Evolutionary conservation across 192 early-diverging fungal genomes (phyloP).

Genomic region (Oehlia diaphana): DNA sequence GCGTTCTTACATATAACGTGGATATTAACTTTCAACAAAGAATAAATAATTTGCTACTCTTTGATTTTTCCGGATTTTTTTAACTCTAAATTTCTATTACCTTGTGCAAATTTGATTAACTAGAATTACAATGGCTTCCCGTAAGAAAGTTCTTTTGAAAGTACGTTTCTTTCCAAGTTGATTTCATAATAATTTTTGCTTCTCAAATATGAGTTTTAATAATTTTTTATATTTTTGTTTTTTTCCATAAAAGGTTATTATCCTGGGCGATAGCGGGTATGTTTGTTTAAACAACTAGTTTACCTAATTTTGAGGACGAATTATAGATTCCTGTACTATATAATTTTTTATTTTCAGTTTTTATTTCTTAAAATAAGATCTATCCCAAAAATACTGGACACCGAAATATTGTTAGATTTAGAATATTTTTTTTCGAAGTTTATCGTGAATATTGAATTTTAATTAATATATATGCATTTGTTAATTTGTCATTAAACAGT

Average conservation of each 20-base stretch:
- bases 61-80: background rate
- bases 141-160: constrained; percentile 61
- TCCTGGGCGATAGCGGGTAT: constrained; percentile 84
- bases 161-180: constrained; percentile 23
- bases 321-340: no score
- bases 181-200: background rate
- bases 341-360: background rate
- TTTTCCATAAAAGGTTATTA: constrained; percentile 62
- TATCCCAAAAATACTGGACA: no score
- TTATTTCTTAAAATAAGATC: background rate
- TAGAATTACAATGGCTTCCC: constrained; percentile 38
- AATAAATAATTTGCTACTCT: background rate
- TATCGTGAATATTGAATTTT: background rate
- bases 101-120: background rate
- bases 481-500: constrained; percentile 37
- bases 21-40: background rate
- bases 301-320: background rate
- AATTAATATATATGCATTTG: background rate
- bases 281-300: constrained; percentile 22
- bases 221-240: background rate
- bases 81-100: background rate
- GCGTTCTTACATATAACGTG: background rate
- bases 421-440: no score
- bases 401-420: background rate
- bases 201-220: background rate